Evolutionary conservation across 768 basidiomycete species (phyloP).

Genomic region (Tricholoma terreum): DNA sequence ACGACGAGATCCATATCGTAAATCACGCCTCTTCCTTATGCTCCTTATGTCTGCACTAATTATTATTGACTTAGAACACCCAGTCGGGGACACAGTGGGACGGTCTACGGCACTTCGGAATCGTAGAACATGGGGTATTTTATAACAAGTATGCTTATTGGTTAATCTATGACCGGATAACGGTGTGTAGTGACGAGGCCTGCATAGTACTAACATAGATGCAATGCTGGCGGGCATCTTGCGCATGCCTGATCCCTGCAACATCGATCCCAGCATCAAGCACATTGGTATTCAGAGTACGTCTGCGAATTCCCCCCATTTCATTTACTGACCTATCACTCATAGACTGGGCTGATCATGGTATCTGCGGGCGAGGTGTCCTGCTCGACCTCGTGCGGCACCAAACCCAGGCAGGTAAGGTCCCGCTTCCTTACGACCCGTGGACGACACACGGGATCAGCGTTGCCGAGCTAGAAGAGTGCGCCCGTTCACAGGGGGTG

Average conservation of each 20-base stretch:
- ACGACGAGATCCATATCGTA: slow-evolving; percentile 60
- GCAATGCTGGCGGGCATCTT: slow-evolving; percentile 44
- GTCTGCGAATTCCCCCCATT: slow-evolving; percentile 20
- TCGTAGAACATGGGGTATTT: slow-evolving; percentile 50
- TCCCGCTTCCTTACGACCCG: slow-evolving; percentile 55
- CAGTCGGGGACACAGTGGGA: slow-evolving; percentile 75
- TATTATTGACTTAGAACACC: slow-evolving; percentile 48
- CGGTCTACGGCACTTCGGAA: slow-evolving; percentile 57
- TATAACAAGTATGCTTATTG: slow-evolving; percentile 54
- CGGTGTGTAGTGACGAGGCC: neutral
- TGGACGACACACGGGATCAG: slow-evolving; percentile 55
- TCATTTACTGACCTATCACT: neutral
- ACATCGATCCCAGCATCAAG: slow-evolving; percentile 43
- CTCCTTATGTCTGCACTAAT: neutral
- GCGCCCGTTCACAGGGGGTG: slow-evolving; percentile 57
- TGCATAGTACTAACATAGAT: slow-evolving; percentile 39
- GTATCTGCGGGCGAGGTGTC: slow-evolving; percentile 67
- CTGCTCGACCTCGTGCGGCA: slow-evolving; percentile 60
- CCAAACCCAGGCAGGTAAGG: slow-evolving; percentile 36
- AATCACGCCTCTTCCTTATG: slow-evolving; percentile 10
- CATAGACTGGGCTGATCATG: slow-evolving; percentile 67
- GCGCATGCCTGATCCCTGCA: slow-evolving; percentile 44
- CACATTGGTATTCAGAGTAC: slow-evolving; percentile 68
- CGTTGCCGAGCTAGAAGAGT: slow-evolving; percentile 53
- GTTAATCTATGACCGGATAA: neutral